Percentiles rank a stretch among this genome's conserved stretches.
Evolutionary conservation across 192 early-diverging fungal species (phyloP).

Genomic region (Coemansia sp.): DNA sequence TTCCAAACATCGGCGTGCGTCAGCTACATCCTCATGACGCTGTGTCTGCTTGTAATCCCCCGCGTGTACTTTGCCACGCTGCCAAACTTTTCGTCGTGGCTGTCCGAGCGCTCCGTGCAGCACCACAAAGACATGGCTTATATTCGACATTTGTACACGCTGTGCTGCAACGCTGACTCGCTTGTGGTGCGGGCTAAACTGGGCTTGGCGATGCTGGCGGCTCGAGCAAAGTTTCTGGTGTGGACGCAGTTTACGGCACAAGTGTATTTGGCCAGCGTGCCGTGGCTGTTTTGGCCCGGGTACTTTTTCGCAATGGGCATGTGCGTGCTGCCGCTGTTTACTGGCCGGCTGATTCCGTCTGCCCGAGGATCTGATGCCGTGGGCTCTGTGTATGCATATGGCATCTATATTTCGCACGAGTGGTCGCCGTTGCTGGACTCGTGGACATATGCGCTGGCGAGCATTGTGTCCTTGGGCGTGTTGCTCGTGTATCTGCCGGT

Average conservation of each 20-base stretch:
- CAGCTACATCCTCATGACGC: constrained; percentile 49
- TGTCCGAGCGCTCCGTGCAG: constrained; percentile 11
- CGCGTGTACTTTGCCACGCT: constrained; percentile 17
- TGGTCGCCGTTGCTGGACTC: constrained; percentile 53
- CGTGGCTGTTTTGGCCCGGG: constrained; percentile 58
- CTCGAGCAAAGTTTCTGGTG: constrained; percentile 47
- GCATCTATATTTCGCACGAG: constrained; percentile 51
- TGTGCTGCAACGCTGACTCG: neutral
- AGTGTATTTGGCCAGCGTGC: constrained; percentile 37
- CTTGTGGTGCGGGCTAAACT: constrained; percentile 8
- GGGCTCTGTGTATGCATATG: constrained; percentile 60
- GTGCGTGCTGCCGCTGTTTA: constrained; percentile 66
- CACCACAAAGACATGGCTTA: constrained; percentile 36
- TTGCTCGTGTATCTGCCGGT: constrained; percentile 47
- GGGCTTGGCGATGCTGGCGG: constrained; percentile 23
- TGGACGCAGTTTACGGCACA: constrained; percentile 50
- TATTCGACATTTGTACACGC: constrained; percentile 7
- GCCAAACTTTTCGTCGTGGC: constrained; percentile 17
- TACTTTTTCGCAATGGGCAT: constrained; percentile 54
- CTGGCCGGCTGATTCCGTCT: constrained; percentile 68
- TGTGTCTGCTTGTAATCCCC: constrained; percentile 41
- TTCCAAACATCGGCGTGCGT: constrained; percentile 43
- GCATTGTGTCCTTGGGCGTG: constrained; percentile 31
- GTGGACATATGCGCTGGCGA: constrained; percentile 45
- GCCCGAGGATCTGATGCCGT: constrained; percentile 27